Conservation (phyloP, 495 filamentous ascomycete genomes). For the Rostrohypoxylon terebratum region DNA sequence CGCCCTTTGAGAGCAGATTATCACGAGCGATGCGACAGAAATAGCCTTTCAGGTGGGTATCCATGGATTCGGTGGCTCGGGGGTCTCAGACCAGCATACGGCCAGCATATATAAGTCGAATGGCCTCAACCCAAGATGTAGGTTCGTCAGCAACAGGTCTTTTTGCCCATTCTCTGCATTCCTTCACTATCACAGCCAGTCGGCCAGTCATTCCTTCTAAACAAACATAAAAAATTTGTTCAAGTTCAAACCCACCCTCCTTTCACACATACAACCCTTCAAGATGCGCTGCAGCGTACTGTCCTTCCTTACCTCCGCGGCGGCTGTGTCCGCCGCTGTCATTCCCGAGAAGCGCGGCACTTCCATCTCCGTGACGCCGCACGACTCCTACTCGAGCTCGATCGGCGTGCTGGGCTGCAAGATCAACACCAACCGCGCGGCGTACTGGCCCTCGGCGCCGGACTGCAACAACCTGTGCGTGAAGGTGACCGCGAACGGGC, state of each 20-base stretch:
- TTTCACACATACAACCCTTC: not conserved
- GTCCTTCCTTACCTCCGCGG: constrained; percentile 30
- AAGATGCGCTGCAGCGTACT: constrained; percentile 38
- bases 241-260: not conserved
- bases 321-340: constrained; percentile 27
- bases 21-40: not conserved
- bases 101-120: constrained; percentile 14
- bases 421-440: constrained; percentile 51
- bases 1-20: constrained; percentile 5
- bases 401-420: constrained; percentile 51
- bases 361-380: constrained; percentile 44
- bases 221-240: not conserved
- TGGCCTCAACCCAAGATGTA: constrained; percentile 4
- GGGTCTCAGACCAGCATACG: not conserved
- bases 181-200: constrained; percentile 14
- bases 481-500: constrained; percentile 46
- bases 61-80: not conserved
- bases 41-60: not conserved
- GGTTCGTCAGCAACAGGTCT: not conserved
- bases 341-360: constrained; percentile 30
- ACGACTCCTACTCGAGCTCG: constrained; percentile 49
- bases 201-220: constrained; percentile 23
- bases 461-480: constrained; percentile 51
- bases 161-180: constrained; percentile 7
- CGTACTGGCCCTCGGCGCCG: constrained; percentile 49